Conservation (phyloP, 495 filamentous ascomycete species). For the Pseudomonodictys pantanalensis region DNA sequence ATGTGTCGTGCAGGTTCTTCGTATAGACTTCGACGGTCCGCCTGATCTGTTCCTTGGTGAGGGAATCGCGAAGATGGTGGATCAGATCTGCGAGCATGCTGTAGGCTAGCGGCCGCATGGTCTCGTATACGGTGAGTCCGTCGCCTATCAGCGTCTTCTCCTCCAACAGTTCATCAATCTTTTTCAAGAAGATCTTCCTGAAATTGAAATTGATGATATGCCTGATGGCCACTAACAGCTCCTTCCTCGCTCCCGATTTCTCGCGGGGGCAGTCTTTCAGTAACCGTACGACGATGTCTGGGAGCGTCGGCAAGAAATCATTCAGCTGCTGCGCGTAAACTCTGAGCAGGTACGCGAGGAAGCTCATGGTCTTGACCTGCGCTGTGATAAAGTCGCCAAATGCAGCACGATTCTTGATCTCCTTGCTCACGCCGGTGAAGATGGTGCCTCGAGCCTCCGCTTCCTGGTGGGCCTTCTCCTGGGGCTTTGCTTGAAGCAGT, state of each 20-base stretch:
- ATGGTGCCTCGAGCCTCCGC: conserved; percentile 71
- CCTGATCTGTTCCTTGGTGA: conserved; percentile 83
- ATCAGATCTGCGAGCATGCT: conserved; percentile 98
- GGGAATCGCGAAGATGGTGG: conserved; percentile 86
- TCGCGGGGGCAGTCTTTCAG: conserved; percentile 92
- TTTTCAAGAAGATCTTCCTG: conserved; percentile 86
- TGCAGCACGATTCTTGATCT: conserved; percentile 88
- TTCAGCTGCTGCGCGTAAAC: conserved; percentile 82
- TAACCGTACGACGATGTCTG: conserved; percentile 86
- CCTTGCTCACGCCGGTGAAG: conserved; percentile 89
- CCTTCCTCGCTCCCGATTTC: conserved; percentile 89
- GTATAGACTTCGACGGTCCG: conserved; percentile 96
- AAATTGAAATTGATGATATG: conserved; percentile 99
- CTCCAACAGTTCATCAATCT: conserved; percentile 93
- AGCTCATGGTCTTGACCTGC: conserved; percentile 99
- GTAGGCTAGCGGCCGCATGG: conserved; percentile 91
- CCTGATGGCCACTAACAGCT: conserved; percentile 90
- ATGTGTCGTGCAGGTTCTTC: conserved; percentile 90
- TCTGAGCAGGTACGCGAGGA: conserved; percentile 88
- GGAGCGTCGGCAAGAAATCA: conserved; percentile 84
- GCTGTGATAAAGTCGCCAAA: conserved; percentile 98
- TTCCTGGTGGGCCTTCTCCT: conserved; percentile 85
- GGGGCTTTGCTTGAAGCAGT: conserved; percentile 84
- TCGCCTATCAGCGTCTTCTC: conserved; percentile 92
- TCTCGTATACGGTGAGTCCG: conserved; percentile 93